Conservation (phyloP, 345 rosid species). For the Eucalyptus pumila region DNA sequence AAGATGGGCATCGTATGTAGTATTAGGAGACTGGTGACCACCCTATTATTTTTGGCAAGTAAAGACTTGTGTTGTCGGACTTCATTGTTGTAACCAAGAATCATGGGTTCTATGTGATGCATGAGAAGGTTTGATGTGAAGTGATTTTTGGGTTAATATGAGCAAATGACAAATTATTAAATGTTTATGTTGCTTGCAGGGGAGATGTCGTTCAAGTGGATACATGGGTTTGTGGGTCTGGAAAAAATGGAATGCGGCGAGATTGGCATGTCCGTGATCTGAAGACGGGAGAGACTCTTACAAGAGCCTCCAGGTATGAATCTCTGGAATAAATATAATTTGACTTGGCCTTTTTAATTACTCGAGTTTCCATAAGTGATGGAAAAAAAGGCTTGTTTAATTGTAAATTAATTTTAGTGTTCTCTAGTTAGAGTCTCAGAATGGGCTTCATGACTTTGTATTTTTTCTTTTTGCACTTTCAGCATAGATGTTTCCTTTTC, state of each 20-base stretch:
- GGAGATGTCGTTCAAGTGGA: conserved; percentile 42
- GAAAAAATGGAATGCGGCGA: conserved; percentile 43
- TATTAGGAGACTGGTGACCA: not conserved
- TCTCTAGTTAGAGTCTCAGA: not conserved
- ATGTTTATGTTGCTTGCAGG: conserved; percentile 4
- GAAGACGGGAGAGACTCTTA: conserved; percentile 27
- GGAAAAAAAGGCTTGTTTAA: not conserved
- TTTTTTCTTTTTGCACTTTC: not conserved
- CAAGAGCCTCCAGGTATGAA: conserved; percentile 30
- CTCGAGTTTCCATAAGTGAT: not conserved
- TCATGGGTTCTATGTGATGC: not conserved
- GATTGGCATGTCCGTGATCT: conserved; percentile 36
- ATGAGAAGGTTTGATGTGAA: not conserved
- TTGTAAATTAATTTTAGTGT: not conserved
- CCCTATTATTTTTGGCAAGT: not conserved
- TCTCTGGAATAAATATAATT: not conserved
- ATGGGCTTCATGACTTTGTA: not conserved
- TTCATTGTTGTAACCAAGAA: not conserved
- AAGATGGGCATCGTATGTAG: not conserved
- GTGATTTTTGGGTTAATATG: not conserved
- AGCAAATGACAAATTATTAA: not conserved
- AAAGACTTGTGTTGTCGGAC: not conserved
- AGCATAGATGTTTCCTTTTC: not conserved
- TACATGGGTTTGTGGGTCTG: conserved; percentile 35
- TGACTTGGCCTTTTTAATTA: not conserved